Evolutionary conservation across 2,329 filamentous ascomycete genomes (phyloP), one percentile per base, ranked within the genome.

Genomic region (Fusarium napiforme): DNA sequence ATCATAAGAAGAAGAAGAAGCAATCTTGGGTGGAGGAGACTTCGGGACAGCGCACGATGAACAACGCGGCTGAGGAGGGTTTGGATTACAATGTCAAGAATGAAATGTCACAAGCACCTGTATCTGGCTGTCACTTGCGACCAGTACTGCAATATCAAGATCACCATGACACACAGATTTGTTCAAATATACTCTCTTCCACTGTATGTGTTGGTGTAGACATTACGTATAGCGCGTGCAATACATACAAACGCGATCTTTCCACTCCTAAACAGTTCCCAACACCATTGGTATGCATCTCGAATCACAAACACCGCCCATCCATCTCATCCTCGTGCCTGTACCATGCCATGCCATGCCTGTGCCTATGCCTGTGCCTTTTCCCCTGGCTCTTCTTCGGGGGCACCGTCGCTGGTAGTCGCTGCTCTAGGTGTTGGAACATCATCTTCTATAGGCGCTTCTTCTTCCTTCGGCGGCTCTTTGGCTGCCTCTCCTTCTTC

Each of bases 221-320:
- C 81, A 83, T 83, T 83, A 83, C 75, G 78, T 82, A 79, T 78
- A 74, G 70, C 71, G 73, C 60, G 70, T 75, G 71, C 70, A 74
- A 70, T 79, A 80, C 77, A 76, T 76, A 70, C 60, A 59, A 68
- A 68, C 68, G 64, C 67, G 59, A 59, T 53, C 49, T 52, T 67
- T 63, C 57, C 64, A 67, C 65, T 55, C 45, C 45, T 49, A 64
- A 64, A 57, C 66, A 67, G 50, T 60, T 62, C 68, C 73, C 69
- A 72, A 77, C 75, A 75, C 75, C 75, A 34, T 64, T 69, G 69
- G 64, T 72, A 79, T 77, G 71, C 68, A 71, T 60, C 59, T 67
- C 70, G 62, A 72, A 60, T 64, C 67, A 70, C 65, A 69, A 64
- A 69, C 50, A 69, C 45, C 55, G 42, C 40, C 68, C 65, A 43